These are phyloP conservation scores for Ganoderma sp. DNA, from an alignment of 1,284 basidiomycete genomes.

Conservation along the genomic window DNA sequence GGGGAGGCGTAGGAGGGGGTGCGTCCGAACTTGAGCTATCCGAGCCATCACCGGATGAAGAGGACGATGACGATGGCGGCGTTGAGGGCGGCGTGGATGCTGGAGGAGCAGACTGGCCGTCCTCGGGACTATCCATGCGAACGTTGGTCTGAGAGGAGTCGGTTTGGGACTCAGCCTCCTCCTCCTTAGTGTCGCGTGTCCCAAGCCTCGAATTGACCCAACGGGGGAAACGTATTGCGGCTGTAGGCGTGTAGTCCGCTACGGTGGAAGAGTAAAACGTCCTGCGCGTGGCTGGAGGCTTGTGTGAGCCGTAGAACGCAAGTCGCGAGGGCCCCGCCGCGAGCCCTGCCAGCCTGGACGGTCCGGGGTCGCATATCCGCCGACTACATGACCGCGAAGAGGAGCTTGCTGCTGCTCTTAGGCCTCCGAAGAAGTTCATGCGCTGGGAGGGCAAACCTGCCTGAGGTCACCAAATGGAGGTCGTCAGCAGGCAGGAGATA, in stretches of 20 bases:
- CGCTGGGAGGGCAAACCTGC: slow-evolving; percentile 21
- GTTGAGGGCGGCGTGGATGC: slow-evolving; percentile 38
- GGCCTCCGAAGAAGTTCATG: slow-evolving; percentile 41
- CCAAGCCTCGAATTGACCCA: slow-evolving; percentile 39
- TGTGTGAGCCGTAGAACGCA: slow-evolving; percentile 19
- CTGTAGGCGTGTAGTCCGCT: slow-evolving; percentile 38
- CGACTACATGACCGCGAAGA: slow-evolving; percentile 39
- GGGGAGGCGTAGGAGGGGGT: slow-evolving; percentile 43
- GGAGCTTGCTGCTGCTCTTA: slow-evolving; percentile 34
- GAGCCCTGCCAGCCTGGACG: slow-evolving; percentile 30
- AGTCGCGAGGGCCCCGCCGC: slow-evolving; percentile 25
- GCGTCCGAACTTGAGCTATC: slow-evolving; percentile 36
- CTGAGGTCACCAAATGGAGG: slow-evolving; percentile 22
- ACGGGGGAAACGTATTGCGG: slow-evolving; percentile 36
- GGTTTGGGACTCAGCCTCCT: slow-evolving; percentile 23
- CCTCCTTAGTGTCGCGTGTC: slow-evolving; percentile 24
- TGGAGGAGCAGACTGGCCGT: slow-evolving; percentile 36
- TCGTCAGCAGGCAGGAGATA: slow-evolving; percentile 7
- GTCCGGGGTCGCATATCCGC: slow-evolving; percentile 34
- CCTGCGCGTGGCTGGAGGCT: slow-evolving; percentile 26
- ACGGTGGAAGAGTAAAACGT: slow-evolving; percentile 42
- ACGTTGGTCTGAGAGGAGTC: slow-evolving; percentile 30
- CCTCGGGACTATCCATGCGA: slow-evolving; percentile 36
- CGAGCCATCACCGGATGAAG: slow-evolving; percentile 40
- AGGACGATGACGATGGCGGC: slow-evolving; percentile 37